Evolutionary conservation across 192 early-diverging fungal genomes (phyloP), one percentile per base, ranked within the genome.

Genomic region (Backusella mclennaniae): DNA sequence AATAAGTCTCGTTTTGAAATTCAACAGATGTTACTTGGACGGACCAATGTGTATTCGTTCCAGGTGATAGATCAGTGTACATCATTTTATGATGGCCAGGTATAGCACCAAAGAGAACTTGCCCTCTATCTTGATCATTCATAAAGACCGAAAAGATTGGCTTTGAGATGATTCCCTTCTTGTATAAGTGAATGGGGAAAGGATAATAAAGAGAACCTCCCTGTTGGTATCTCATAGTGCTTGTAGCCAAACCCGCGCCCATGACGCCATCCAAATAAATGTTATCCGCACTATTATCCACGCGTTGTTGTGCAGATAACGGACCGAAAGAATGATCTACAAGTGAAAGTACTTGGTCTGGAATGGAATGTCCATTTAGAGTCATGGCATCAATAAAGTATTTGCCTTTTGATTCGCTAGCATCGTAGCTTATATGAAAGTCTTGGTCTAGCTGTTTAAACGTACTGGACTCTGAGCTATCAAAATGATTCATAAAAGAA

Each of bases 251-350:
- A 14, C 78, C 78, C 15, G 71, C 78, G 15, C 73, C 78, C 35
- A 79, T 71, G 4, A 79, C 23, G 36, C 78, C 78, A 53, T 79
- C 78, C 12, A 79, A 26, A 11, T 63, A 39, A 35, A 74, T 70
- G 26, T 38, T 38, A 68, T 79, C 78, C 11, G 49, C 26, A 4
- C 35, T 42, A 17, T 44, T 42, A 11, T 67, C 66, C 8, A 29
- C 4, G 12, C 11, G 46, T 38, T 9, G 69, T 73, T 79, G 78
- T 15, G 67, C n/a, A 3, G 78, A 67, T 52, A 79, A 71, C 4
- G 78, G 73, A 31, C 78, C 78, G 0, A 31, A 49, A 19, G 67
- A 63, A 31, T 36, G 35, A 15, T 53, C 42, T 6, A 79, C 69
- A 36, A 26, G 23, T n/a, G 53, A 68, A 9, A 79, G 15, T 14